phyloP scores from a whole-genome alignment of 495 filamentous ascomycete species.

The Penicillium salamii region DNA sequence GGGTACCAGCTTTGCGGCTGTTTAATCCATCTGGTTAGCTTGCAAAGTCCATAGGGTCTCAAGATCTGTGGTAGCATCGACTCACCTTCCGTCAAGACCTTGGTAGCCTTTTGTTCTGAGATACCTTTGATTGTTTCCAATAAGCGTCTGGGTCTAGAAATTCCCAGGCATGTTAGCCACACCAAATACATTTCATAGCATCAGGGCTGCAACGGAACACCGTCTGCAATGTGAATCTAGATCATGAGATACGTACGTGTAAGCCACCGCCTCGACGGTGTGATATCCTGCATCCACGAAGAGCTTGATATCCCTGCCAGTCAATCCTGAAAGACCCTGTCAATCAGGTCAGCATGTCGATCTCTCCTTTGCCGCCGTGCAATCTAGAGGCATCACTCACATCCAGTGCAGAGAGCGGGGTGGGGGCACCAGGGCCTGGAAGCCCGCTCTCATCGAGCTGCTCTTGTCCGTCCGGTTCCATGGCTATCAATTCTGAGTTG shows the following conservation, averaged over 20 bases:
- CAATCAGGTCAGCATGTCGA: slow-evolving; percentile 8
- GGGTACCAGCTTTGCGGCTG: slow-evolving; percentile 91
- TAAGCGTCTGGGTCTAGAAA: slow-evolving; percentile 64
- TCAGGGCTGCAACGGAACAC: background rate
- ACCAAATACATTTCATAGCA: background rate
- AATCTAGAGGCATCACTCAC: slow-evolving; percentile 43
- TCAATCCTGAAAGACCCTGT: slow-evolving; percentile 78
- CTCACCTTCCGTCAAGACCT: slow-evolving; percentile 86
- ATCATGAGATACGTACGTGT: slow-evolving; percentile 57
- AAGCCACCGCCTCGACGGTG: slow-evolving; percentile 92
- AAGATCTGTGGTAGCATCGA: background rate
- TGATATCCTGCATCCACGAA: slow-evolving; percentile 89
- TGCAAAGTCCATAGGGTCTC: background rate
- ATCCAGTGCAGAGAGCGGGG: slow-evolving; percentile 85
- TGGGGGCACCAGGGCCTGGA: slow-evolving; percentile 88
- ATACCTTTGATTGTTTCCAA: slow-evolving; percentile 96
- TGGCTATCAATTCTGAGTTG: slow-evolving; percentile 49
- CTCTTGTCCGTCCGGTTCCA: slow-evolving; percentile 56
- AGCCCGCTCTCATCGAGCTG: slow-evolving; percentile 61
- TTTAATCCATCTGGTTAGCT: background rate
- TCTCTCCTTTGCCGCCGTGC: background rate
- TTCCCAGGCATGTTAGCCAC: slow-evolving; percentile 2
- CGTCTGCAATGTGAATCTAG: background rate
- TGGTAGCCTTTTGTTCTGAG: slow-evolving; percentile 91
- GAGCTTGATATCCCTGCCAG: slow-evolving; percentile 90